Evolutionary conservation across 2,329 filamentous ascomycete species (phyloP).

Genomic region (Juglanconis sp.): DNA sequence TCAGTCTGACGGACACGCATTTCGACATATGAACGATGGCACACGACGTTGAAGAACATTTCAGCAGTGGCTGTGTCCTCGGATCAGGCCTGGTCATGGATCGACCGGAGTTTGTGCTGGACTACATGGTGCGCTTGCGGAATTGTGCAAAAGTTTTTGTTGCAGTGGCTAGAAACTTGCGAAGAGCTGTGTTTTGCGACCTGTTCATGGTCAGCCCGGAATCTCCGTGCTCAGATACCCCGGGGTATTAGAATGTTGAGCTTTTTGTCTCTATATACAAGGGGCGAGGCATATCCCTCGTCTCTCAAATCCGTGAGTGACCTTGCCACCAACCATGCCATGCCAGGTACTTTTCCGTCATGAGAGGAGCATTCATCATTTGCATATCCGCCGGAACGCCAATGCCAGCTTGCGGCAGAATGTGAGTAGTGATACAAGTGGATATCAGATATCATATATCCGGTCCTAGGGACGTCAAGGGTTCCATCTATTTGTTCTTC

Average conservation of each 20-base stretch:
- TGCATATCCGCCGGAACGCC: slow-evolving; percentile 17
- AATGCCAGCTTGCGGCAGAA: slow-evolving; percentile 11
- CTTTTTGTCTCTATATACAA: slow-evolving; percentile 15
- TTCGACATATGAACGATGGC: too few relatives aligned
- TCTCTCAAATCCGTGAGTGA: slow-evolving; percentile 6
- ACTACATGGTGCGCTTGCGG: too few relatives aligned
- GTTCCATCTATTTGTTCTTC: slow-evolving; percentile 61
- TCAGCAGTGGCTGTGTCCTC: too few relatives aligned
- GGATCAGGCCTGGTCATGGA: too few relatives aligned
- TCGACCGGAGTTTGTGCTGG: too few relatives aligned
- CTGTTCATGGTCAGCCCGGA: background rate
- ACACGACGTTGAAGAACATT: too few relatives aligned
- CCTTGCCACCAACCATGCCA: slow-evolving; percentile 12
- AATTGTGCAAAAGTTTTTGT: too few relatives aligned
- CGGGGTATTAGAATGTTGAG: background rate
- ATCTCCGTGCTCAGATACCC: background rate
- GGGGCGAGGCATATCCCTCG: slow-evolving; percentile 7
- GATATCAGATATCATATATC: background rate
- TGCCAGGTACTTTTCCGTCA: slow-evolving; percentile 12
- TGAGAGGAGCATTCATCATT: slow-evolving; percentile 18
- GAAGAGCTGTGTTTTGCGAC: background rate
- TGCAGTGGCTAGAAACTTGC: too few relatives aligned
- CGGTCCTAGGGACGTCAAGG: background rate
- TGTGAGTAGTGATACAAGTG: slow-evolving; percentile 14
- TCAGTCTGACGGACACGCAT: too few relatives aligned